These are phyloP conservation scores for Aspergillus viridinutans DNA, from an alignment of 2,329 filamentous ascomycete genomes.

Conservation along the genomic window DNA sequence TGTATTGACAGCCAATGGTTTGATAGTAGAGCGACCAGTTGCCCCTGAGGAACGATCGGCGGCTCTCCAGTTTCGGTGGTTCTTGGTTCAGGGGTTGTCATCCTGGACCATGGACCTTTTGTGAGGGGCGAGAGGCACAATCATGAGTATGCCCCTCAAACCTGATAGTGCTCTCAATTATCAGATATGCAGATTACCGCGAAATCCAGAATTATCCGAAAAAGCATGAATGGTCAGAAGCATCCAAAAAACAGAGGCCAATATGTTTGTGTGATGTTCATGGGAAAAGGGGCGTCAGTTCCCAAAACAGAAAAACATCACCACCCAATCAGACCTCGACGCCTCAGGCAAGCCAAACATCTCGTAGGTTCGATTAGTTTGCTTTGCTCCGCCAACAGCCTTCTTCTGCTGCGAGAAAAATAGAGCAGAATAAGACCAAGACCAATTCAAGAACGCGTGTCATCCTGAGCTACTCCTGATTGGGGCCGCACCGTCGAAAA, in stretches of 20 bases:
- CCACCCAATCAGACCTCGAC: no score
- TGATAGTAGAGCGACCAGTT: neutral
- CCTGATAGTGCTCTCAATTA: no score
- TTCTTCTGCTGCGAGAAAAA: neutral
- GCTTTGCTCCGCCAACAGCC: neutral
- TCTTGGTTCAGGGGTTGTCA: neutral
- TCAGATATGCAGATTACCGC: no score
- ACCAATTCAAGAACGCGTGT: conserved; percentile 3
- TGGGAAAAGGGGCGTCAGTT: no score
- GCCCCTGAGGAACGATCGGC: neutral
- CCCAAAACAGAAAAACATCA: no score
- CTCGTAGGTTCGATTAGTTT: neutral
- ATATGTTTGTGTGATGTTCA: no score
- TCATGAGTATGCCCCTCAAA: neutral
- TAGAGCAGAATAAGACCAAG: neutral
- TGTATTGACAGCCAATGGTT: neutral
- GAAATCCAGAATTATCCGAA: no score
- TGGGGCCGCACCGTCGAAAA: neutral
- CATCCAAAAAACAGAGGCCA: no score
- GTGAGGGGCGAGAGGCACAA: no score
- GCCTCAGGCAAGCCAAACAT: no score
- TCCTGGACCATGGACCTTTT: no score
- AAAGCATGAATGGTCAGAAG: no score
- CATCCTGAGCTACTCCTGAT: conserved; percentile 1
- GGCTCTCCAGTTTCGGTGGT: neutral